Evolutionary conservation across 2,329 filamentous ascomycete genomes (phyloP).

Genomic region (Magnaporthiopsis rhizophila): DNA sequence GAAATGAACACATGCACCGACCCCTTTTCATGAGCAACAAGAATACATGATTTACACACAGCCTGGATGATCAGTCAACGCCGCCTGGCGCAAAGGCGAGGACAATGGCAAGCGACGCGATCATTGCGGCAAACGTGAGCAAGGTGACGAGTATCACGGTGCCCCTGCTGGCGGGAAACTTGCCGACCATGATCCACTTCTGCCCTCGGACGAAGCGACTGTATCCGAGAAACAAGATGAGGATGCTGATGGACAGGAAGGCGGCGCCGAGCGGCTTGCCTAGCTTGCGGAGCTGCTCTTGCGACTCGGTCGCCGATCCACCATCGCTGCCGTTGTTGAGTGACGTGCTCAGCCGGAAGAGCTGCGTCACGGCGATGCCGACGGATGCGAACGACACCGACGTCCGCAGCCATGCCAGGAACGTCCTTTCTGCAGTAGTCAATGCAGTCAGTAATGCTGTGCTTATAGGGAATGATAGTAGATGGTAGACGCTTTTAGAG

Average conservation of each 20-base stretch:
- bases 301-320: conserved; percentile 15
- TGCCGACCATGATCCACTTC: conserved; percentile 70
- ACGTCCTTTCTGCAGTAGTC: conserved; percentile 39
- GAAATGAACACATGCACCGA: background rate
- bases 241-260: conserved; percentile 67
- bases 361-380: conserved; percentile 74
- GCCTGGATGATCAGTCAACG: background rate
- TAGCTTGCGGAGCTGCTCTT: conserved; percentile 43
- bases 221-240: conserved; percentile 69
- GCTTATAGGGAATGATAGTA: background rate
- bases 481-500: no score
- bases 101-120: conserved; percentile 51
- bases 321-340: conserved; percentile 30
- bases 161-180: conserved; percentile 71
- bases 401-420: conserved; percentile 77
- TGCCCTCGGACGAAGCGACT: conserved; percentile 72
- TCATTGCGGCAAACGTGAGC: conserved; percentile 56
- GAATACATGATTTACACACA: background rate
- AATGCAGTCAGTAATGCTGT: background rate
- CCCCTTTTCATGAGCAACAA: background rate
- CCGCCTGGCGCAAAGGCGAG: conserved; percentile 20
- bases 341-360: conserved; percentile 73
- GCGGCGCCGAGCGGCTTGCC: conserved; percentile 70
- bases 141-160: conserved; percentile 59
- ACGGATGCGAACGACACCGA: conserved; percentile 76